Base-by-base conservation (phyloP, 495 filamentous ascomycete species). In the Jackrogersella multiformis region DNA sequence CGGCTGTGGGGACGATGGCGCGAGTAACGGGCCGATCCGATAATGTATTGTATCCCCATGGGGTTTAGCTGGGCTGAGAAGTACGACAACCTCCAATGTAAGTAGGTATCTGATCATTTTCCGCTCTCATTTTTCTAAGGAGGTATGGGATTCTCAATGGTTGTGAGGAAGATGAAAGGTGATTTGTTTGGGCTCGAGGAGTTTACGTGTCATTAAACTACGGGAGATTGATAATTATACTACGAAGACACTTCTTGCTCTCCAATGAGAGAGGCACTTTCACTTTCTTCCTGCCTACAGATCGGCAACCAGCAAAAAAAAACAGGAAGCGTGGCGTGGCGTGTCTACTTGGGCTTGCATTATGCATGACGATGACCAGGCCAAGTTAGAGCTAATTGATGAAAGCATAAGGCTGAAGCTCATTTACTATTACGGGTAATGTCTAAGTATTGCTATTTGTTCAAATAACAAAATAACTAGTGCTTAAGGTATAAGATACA, bases 371-470 rank as follows among this genome's bases (percentile, higher is more conserved):
- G 16, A 41, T n/a, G 20, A 5, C 32, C 32, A 36, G 24, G 21
- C 23, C n/a, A 21, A 18, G 51, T 44, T 60, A 48, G 9, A 55
- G 24, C 48, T 16, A 58, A 23, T 68, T 53, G 21, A 46, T 36
- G 41, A 35, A 20, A 24, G 6, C 12, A 52, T 69, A 44, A 61
- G 66, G 66, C 66, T 69, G 39, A 64, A 54, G 5, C 32, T 2
- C 42, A 35, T 49, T 56, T 61, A 41, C 9, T 39, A 9, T 12
- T 42, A 18, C 23, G 44, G 48, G 34, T 36, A 36, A 36, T 36
- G 12, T 2, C 4, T 9, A 36, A 12, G 4, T n/a, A 18, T 41
- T 1, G n/a, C 32, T 5, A 9, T 35, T 5, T 35, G 32, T 35
- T 13, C 3, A 7, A 7, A 3, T 7, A 7, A 30, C 4, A 30